Base-by-base conservation (phyloP, 2,329 filamentous ascomycete species). In the Alternaria alternata region DNA sequence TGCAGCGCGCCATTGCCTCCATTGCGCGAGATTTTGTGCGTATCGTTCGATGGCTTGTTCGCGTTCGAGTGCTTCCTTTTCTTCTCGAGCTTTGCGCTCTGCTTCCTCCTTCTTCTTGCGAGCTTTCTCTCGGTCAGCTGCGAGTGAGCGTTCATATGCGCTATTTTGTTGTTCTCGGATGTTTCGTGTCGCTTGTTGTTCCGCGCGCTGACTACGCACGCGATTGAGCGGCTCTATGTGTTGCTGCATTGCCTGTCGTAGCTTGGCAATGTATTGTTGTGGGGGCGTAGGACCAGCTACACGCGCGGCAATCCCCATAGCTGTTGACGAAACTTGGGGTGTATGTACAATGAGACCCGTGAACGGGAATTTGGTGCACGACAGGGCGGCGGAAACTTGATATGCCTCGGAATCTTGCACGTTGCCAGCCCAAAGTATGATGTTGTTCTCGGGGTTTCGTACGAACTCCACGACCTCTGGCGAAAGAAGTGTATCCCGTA, bases 401-500 rank as follows among this genome's bases (percentile, higher is more conserved):
- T 96, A 98, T 5, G 94, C 92, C 80, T 99, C 95, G 3, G 93
- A 91, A 76, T 99, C 95, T 64, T 93, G 88, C 0, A 98, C 91
- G 68, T 93, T 97, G 47, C 95, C 95, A 41, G 91, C 93, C 95
- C 95, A 99, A 3, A 99, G 80, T 36, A 98, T 83, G 30, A 97
- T 87, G 73, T 94, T 91, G 78, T 93, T 93, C 34, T 84, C 79
- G 1, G 91, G 87, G 61, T 94, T 87, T 65, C 88, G 89, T 68
- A 98, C 78, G 71, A 93, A 96, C 6, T 84, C 81, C 11, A 89
- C 84, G 3, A 97, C 89, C 43, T 94, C 89, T 1, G 87, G 86
- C 1, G 90, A 86, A 7, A 97, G 85, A 0, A 99, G 85, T 0
- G 93, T 97, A 26, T 96, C 90, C 41, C 87, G 87, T 61, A 94